Evolutionary conservation across 106 monocot species (phyloP), one percentile per base, ranked within the genome.

Genomic region (Xerophyta viscosa): DNA sequence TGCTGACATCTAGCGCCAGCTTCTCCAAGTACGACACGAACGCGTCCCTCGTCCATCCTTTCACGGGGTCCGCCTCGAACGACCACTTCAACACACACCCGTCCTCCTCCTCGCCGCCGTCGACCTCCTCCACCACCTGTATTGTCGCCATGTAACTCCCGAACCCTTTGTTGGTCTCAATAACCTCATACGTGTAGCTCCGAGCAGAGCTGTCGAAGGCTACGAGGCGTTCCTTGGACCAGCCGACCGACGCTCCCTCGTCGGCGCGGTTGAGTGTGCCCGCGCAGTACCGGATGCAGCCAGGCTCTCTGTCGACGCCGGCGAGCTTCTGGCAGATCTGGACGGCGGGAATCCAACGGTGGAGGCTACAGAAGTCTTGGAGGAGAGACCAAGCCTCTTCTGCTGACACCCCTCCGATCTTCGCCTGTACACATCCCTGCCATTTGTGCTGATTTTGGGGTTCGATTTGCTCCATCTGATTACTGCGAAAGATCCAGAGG

Each of bases 181-280:
- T 12, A 6, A 72, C 24, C 42, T 45, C 71, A 27, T 72, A 72
- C 19, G 48, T 41, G 33, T 58, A 72, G 54, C 47, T 54, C 46
- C 44, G 43, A 27, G 20, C 53, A 20, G 9, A 22, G 23, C 33
- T 19, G 27, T 73, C 52, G 37, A 60, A 29, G 4, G n/a, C 45
- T 0, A 60, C 24, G 6, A 73, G 53, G 22, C 54, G 50, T 60
- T 73, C 72, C 52, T 65, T 73, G 22, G 48, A 52, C 72, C 72
- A 71, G 6, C 49, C 50, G 7, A 39, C 37, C 5, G 36, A 8
- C 8, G 8, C 6, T 31, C 23, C 14, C 19, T 13, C 13, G 7
- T 54, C 54, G 29, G 54, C 27, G n/a, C 50, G 23, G 62, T 51
- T 62, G 2, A 41, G 31, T n/a, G 62, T 18, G 1, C 50, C 50